These are phyloP conservation scores for Aspergillus sp. DNA, from an alignment of 2,329 filamentous ascomycete species.

Conservation along the genomic window DNA sequence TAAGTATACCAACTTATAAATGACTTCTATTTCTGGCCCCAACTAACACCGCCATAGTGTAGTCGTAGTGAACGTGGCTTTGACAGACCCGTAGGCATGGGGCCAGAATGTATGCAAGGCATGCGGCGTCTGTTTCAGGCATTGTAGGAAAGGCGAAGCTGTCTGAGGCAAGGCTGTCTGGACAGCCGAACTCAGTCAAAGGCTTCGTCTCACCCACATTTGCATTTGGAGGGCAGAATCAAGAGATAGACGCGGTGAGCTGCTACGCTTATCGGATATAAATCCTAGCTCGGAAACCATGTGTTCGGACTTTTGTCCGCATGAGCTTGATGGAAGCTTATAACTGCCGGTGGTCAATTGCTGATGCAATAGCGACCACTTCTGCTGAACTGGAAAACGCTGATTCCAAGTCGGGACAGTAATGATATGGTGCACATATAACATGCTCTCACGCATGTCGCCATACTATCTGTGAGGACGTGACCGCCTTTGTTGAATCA, in stretches of 20 bases:
- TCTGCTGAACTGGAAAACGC: too few relatives aligned
- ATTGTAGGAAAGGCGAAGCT: background rate
- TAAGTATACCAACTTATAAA: background rate
- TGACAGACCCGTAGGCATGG: background rate
- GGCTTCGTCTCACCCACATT: background rate
- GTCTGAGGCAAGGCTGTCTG: background rate
- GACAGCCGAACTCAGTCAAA: background rate
- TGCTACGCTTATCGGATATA: background rate
- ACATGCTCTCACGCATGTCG: background rate
- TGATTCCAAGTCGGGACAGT: background rate
- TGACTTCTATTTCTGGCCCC: background rate
- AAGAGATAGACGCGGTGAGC: background rate
- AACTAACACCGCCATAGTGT: background rate
- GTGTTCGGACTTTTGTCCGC: background rate
- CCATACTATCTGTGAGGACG: background rate
- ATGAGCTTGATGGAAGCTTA: background rate
- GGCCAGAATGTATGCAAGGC: background rate
- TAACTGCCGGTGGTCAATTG: too few relatives aligned
- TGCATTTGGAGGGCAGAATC: background rate
- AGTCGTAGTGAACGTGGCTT: background rate
- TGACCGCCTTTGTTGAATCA: background rate
- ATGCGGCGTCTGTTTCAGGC: background rate
- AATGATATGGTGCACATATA: background rate
- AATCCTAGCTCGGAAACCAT: background rate
- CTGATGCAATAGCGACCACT: too few relatives aligned